Conservation (phyloP, 2,329 filamentous ascomycete genomes). For the Herpotrichia juniperi region DNA sequence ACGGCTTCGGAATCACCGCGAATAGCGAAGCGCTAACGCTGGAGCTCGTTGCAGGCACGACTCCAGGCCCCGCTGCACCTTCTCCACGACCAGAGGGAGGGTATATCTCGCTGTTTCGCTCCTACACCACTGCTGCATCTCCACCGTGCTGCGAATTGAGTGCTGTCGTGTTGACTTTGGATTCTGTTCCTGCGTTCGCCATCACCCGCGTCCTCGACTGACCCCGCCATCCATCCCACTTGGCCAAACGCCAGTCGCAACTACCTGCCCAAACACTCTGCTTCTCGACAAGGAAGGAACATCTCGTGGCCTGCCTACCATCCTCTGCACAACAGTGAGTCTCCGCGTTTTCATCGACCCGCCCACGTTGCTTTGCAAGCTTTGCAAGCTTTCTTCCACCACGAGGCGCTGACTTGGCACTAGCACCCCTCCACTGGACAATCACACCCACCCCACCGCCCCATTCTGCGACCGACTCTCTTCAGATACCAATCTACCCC, state of each 20-base stretch:
- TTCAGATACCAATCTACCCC: background rate
- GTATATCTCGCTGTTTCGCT: slow-evolving; percentile 11
- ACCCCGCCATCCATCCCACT: slow-evolving; percentile 23
- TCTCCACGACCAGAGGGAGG: background rate
- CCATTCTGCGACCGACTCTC: background rate
- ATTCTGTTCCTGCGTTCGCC: slow-evolving; percentile 3
- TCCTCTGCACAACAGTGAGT: background rate
- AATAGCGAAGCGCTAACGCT: slow-evolving; percentile 15
- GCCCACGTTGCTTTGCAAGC: background rate
- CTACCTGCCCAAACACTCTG: background rate
- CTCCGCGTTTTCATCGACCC: background rate
- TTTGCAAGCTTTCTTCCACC: background rate
- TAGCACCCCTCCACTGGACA: slow-evolving; percentile 1
- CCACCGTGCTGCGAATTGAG: background rate
- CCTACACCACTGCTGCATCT: background rate
- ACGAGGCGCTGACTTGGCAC: slow-evolving; percentile 6
- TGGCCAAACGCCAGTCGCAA: slow-evolving; percentile 11
- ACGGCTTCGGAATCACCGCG: slow-evolving; percentile 9
- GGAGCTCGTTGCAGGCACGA: slow-evolving; percentile 3
- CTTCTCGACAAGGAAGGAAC: background rate
- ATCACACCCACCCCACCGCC: background rate
- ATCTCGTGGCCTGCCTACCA: slow-evolving; percentile 9
- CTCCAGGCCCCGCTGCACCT: slow-evolving; percentile 14
- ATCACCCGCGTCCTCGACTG: slow-evolving; percentile 5
- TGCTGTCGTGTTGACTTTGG: background rate